phyloP scores from a whole-genome alignment of 371 early-diverging fungal genomes.

The Batrachochytrium dendrobatidis region DNA sequence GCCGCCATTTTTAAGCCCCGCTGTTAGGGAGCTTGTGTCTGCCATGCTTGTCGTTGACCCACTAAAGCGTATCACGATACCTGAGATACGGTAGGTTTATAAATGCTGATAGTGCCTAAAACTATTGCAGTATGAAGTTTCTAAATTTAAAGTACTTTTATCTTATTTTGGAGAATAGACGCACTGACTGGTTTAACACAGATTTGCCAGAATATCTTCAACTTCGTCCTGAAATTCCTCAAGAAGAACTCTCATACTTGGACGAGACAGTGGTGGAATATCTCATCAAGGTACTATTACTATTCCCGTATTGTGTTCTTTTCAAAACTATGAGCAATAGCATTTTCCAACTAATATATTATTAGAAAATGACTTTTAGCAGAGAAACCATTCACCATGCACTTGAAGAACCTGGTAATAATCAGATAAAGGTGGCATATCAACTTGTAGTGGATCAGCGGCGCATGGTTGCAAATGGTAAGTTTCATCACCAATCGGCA shows the following conservation, averaged over 20 bases:
- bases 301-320: neutral
- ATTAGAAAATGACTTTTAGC: constrained; percentile 71
- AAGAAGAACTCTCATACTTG: constrained; percentile 52
- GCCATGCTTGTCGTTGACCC: constrained; percentile 96
- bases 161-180: constrained; percentile 41
- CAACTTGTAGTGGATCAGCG: constrained; percentile 86
- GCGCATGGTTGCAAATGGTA: too few relatives aligned
- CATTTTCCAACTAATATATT: constrained; percentile 2
- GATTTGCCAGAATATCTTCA: constrained; percentile 85
- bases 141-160: too few relatives aligned
- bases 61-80: constrained; percentile 84
- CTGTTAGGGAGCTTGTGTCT: constrained; percentile 72
- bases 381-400: constrained; percentile 60
- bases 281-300: constrained; percentile 52
- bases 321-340: neutral
- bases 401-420: constrained; percentile 69
- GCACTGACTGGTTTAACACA: constrained; percentile 84
- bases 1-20: constrained; percentile 77
- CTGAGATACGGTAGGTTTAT: constrained; percentile 66
- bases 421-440: constrained; percentile 90
- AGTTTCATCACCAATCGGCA: too few relatives aligned
- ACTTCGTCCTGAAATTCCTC: constrained; percentile 52
- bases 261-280: constrained; percentile 72
- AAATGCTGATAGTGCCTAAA: too few relatives aligned
- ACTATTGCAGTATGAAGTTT: neutral